Base-by-base conservation (phyloP, 768 basidiomycete genomes). In the Cubamyces sp. region DNA sequence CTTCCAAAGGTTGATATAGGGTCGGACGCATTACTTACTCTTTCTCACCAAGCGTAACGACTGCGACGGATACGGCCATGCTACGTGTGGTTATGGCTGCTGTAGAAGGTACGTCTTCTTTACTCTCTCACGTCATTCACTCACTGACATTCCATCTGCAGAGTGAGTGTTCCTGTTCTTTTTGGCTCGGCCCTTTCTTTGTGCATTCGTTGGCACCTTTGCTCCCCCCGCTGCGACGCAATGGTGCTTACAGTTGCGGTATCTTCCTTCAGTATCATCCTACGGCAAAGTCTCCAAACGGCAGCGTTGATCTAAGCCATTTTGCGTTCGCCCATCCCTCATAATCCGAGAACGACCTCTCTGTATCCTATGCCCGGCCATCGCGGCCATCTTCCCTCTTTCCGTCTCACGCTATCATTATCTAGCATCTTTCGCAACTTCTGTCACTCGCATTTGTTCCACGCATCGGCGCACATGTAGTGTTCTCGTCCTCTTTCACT, bases 61-160 rank as follows among this genome's bases (percentile, higher is more conserved):
- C 88, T 43, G 93, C 94, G 37, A 94, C 94, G 21, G 94, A 96
- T 77, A 95, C 93, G 1, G 91, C 84, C 19, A 82, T 94, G 81
- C 76, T 96, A 52, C 81, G 90, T 68, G 92, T 96, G 19, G 92
- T 98, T 16, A 96, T 96, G 95, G 91, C 92, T 65, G 94, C 95
- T 63, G 93, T 95, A 53, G 91, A 94, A 94, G 93, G 92, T 92
- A 64, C 68, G 86, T 80, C 19, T 25, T 46, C 55, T 50, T n/a
- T 37, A 51, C 21, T 48, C 12, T 42, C 28, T 34, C 63, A 57
- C 51, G 40, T 9, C 47, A 62, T 25, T 26, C 42, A 50, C 64
- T 54, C 40, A 64, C 64, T 61, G 45, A 54, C 25, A 59, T 60
- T 69, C 68, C 47, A 60, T 57, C 66, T 66, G 43, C 68, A 90